A percentile compares a stretch with the other conserved stretches of the same genome.
phyloP scores from a whole-genome alignment of 106 monocot species.

The Agapanthus africanus region DNA sequence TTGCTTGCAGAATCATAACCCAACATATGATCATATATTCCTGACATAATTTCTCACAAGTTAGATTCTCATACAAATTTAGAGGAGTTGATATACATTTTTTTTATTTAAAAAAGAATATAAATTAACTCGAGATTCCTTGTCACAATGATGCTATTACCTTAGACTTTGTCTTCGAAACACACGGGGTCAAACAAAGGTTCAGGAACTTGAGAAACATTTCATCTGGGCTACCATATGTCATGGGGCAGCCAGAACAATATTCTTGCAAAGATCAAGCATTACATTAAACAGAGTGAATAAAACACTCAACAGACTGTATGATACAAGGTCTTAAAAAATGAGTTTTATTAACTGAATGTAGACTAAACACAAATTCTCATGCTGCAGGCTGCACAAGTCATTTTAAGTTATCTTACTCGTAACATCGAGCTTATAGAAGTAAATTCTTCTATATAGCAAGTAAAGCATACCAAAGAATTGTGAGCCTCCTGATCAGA shows the following conservation, averaged over 20 bases:
- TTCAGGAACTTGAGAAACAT: constrained; percentile 72
- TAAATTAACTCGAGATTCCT: neutral
- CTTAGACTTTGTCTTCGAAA: constrained; percentile 47
- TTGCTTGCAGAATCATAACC: constrained; percentile 13
- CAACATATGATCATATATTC: constrained; percentile 9
- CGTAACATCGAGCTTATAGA: no score
- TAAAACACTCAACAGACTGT: neutral
- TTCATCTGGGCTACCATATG: constrained; percentile 50
- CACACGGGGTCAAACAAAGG: constrained; percentile 84
- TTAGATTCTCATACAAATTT: constrained; percentile 2
- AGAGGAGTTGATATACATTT: neutral
- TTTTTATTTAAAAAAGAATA: neutral
- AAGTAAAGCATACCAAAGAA: constrained; percentile 45
- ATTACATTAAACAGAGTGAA: neutral
- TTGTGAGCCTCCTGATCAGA: constrained; percentile 23
- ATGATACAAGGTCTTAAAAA: neutral
- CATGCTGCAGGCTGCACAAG: neutral
- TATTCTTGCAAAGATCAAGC: constrained; percentile 37
- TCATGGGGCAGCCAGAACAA: constrained; percentile 30
- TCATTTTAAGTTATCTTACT: no score
- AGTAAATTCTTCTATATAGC: neutral
- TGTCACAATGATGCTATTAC: constrained; percentile 15
- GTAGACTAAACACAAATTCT: neutral
- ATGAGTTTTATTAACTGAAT: no score
- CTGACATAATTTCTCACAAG: neutral